Evolutionary conservation across 1,284 basidiomycete genomes (phyloP), one percentile per base, ranked within the genome.

Genomic region (Heterobasidion parviporum): DNA sequence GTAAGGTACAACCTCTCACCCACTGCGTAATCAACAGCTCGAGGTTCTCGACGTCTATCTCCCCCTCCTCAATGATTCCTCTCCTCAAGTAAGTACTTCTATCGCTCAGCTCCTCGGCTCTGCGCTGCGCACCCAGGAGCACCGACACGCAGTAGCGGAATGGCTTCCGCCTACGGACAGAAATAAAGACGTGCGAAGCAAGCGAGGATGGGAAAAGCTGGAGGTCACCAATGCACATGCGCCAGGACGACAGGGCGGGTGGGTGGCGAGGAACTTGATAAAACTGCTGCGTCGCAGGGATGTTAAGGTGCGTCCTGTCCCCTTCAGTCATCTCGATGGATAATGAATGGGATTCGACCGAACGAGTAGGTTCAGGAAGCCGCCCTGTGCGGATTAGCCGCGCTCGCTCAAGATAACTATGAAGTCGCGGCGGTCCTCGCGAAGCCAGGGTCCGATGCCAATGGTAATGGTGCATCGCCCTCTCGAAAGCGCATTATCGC

Each of bases 151-250:
- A 0, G 74, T 92, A 6, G 72, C 80, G 0, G 76, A 81, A 16
- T 92, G 87, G 87, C 63, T 81, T 0, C 87, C 85, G 20, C 74
- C 71, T 0, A 60, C 64, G 0, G 84, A 87, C 18, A 71, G 83
- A 16, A 66, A 72, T 45, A 77, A 74, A 57, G 81, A 82, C 56
- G 71, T 72, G 62, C 74, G 74, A 0, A 53, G 54, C 15, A 79
- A 80, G 55, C 74, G 87, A 1, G 85, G 87, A 2, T 90, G 88
- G 86, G 84, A 85, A 66, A 78, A 74, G 62, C 72, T 74, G 1
- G 72, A 76, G 0, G 64, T 68, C 15, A 41, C 53, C 33, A 36
- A 43, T 3, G 66, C 72, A 2, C 72, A 72, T 54, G 70, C 74
- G 6, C 69, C 76, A 0, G 68, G 68, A 26, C 70, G 72, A 33